Evolutionary conservation across 1,284 basidiomycete species (phyloP), one percentile per base, ranked within the genome.

Genomic region (Sanghuangporus sanghuang): DNA sequence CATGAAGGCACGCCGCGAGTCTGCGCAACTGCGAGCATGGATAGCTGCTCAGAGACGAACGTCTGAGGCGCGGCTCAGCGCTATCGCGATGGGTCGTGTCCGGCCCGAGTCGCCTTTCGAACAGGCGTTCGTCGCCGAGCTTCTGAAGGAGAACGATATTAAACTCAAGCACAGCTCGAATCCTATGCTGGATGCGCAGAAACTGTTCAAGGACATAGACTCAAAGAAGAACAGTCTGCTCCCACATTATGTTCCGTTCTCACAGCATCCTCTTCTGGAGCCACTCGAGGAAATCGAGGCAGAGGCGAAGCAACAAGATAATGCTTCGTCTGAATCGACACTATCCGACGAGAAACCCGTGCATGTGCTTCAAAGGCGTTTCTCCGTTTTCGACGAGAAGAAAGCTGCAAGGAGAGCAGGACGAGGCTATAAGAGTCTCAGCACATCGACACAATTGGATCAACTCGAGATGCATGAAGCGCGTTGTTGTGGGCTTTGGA

Each of bases 371-470:
- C 32, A 6, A 11, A 48, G 40, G 23, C 23, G 40, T 6, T 14
- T 48, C 6, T 52, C 59, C 7, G 35, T 57, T n/a, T 62, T 62
- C 35, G 61, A 62, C n/a, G 38, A 57, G 36, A 62, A 49, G 32
- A 62, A 62, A 49, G 61, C 61, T 0, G 61, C 54, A 6, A 35
- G 61, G 38, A 48, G 61, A 23, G 61, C 54, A 38, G 61, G 61
- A 6, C 11, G 54, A 48, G 8, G 44, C 21, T 62, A 62, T 32
- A 62, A 57, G 21, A 52, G 49, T 7, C 23, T 23, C 18, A 23
- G 48, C 9, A 49, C 52, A 32, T 27, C 23, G 52, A 53, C 52
- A 9, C 53, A 54, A 6, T 14, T 54, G 14, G 53, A 54, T 38
- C 27, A 38, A 36, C 11, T 54, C 16, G 53, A 54, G 27, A 38